Conservation (phyloP, 768 basidiomycete species). For the Arthromyces matolae region DNA sequence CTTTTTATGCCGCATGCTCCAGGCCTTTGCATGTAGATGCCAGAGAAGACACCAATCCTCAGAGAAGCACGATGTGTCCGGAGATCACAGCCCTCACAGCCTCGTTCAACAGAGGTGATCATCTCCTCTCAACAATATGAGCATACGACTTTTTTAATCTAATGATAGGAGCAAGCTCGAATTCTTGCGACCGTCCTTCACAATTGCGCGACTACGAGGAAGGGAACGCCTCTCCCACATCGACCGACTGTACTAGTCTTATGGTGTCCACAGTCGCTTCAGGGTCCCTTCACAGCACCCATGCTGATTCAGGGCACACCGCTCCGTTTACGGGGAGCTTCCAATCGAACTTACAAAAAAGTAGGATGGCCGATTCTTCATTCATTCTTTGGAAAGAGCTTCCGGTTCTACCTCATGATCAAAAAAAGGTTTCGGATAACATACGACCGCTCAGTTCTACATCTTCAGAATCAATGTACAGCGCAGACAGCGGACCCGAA, state of each 20-base stretch:
- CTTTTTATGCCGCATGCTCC: neutral
- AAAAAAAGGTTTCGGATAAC: neutral
- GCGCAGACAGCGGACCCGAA: conserved; percentile 5
- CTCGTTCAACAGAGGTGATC: too few species aligned
- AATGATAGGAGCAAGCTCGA: too few species aligned
- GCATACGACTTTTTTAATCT: too few species aligned
- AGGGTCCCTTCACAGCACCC: neutral
- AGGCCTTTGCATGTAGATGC: neutral
- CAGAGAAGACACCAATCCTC: too few species aligned
- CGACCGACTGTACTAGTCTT: too few species aligned
- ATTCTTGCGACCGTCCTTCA: too few species aligned
- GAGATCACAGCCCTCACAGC: too few species aligned
- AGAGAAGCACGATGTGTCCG: too few species aligned
- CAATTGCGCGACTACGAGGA: too few species aligned
- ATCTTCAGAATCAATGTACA: conserved; percentile 11
- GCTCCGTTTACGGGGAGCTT: neutral
- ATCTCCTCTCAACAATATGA: too few species aligned
- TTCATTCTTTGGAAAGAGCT: conserved; percentile 3
- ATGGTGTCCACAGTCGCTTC: neutral
- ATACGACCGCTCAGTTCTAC: neutral
- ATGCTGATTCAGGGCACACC: neutral
- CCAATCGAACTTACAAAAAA: neutral
- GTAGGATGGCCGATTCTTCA: neutral
- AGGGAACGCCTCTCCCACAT: too few species aligned
- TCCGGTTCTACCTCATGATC: neutral